Evolutionary conservation across 805 yeast genomes (phyloP).

Genomic region (Saccharomyces kudriavzevii): DNA sequence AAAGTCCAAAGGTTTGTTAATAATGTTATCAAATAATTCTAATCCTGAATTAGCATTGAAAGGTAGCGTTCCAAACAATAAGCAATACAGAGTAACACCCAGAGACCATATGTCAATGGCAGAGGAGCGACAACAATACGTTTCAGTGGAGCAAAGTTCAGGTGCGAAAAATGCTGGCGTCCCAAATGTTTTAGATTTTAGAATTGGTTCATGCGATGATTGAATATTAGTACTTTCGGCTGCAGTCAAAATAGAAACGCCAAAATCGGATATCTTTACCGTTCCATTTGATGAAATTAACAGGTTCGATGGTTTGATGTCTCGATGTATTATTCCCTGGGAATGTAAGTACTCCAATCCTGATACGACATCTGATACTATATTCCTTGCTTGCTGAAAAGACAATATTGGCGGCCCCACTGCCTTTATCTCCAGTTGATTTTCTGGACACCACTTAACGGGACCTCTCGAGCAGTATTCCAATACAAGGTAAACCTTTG

Average conservation of each 20-base stretch:
- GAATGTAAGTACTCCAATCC: conserved; percentile 87
- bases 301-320: conserved; percentile 90
- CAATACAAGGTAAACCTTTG: conserved; percentile 81
- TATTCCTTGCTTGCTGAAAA: conserved; percentile 56
- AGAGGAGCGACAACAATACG: conserved; percentile 51
- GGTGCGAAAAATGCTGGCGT: conserved; percentile 97
- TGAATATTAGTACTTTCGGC: background rate
- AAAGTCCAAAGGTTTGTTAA: conserved; percentile 47
- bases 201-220: background rate
- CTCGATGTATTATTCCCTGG: conserved; percentile 92
- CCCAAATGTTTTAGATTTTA: conserved; percentile 76
- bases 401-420: conserved; percentile 59
- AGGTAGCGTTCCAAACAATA: conserved; percentile 82
- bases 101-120: conserved; percentile 97
- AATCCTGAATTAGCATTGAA: conserved; percentile 74
- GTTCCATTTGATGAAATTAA: conserved; percentile 58
- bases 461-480: conserved; percentile 91
- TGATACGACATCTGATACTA: conserved; percentile 72
- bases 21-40: conserved; percentile 67
- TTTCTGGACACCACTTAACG: conserved; percentile 57
- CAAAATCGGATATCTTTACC: conserved; percentile 94
- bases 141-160: conserved; percentile 63
- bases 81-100: conserved; percentile 87
- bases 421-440: conserved; percentile 34
- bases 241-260: conserved; percentile 50